Evolutionary conservation across 2,329 filamentous ascomycete genomes (phyloP).

Genomic region (Neurospora sp.): DNA sequence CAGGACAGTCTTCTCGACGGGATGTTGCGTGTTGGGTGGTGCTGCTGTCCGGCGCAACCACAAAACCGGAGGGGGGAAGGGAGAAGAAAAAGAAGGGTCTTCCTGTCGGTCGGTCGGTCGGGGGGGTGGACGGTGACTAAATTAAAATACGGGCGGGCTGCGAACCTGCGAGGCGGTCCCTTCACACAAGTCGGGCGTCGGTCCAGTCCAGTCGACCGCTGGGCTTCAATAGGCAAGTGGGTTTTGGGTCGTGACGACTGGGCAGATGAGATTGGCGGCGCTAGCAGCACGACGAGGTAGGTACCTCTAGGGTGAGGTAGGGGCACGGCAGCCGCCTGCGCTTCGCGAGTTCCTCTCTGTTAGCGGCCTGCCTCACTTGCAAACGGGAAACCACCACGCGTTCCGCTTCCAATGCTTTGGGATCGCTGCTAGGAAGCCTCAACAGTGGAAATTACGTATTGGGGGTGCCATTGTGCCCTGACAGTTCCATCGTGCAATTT

Average conservation of each 20-base stretch:
- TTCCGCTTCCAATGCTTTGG: background rate
- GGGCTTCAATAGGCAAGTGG: background rate
- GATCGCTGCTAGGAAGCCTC: background rate
- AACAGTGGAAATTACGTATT: background rate
- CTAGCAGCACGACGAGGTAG: constrained; percentile 1
- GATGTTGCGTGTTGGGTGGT: background rate
- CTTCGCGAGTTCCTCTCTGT: background rate
- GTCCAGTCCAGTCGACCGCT: background rate
- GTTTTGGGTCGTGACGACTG: background rate
- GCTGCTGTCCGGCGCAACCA: background rate
- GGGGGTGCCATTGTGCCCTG: background rate
- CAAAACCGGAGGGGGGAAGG: background rate
- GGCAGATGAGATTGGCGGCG: constrained; percentile 14
- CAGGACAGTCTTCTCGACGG: background rate
- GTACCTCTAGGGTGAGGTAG: background rate
- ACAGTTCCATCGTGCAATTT: background rate
- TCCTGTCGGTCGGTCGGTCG: constrained; percentile 8
- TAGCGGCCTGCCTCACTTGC: background rate
- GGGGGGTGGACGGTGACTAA: constrained; percentile 12
- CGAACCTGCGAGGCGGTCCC: background rate
- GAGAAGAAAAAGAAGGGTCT: constrained; percentile 12
- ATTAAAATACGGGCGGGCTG: constrained; percentile 14
- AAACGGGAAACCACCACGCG: background rate
- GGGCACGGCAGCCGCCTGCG: background rate
- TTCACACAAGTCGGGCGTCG: background rate